A percentile compares a stretch with the other conserved stretches of the same genome.
phyloP scores from a whole-genome alignment of 2,329 filamentous ascomycete genomes.

The Magnaporthiopsis incrustans region DNA sequence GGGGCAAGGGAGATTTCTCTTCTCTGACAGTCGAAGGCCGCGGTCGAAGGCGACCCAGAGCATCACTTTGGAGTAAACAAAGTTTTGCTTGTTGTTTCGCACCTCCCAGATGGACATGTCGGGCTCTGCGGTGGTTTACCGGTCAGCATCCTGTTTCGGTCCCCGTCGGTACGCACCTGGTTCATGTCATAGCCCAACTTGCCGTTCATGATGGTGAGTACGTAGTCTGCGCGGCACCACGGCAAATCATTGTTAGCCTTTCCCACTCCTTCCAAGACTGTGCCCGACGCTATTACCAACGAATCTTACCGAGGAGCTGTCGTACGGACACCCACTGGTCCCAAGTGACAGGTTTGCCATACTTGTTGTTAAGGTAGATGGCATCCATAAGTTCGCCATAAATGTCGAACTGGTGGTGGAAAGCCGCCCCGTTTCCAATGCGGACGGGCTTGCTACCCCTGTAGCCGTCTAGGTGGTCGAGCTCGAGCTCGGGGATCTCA shows the following conservation, averaged over 20 bases:
- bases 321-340: conserved; percentile 68
- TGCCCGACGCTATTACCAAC: not conserved
- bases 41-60: conserved; percentile 76
- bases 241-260: not conserved
- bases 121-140: conserved; percentile 32
- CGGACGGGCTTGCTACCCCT: conserved; percentile 62
- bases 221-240: conserved; percentile 46
- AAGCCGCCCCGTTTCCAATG: conserved; percentile 70
- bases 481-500: conserved; percentile 62
- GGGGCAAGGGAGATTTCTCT: conserved; percentile 67
- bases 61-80: conserved; percentile 77
- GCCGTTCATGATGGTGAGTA: conserved; percentile 57
- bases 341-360: conserved; percentile 68
- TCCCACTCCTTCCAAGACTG: not conserved
- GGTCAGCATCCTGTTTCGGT: not conserved
- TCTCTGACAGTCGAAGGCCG: conserved; percentile 64
- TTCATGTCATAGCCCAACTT: conserved; percentile 13
- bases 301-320: conserved; percentile 47
- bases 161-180: too few relatives aligned
- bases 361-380: conserved; percentile 73
- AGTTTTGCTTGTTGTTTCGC: conserved; percentile 66
- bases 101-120: conserved; percentile 86
- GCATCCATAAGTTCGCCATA: conserved; percentile 73
- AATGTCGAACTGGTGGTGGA: conserved; percentile 70
- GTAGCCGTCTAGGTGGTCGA: conserved; percentile 66